Evolutionary conservation across 1,284 basidiomycete genomes (phyloP).

Genomic region (Phylloboletellus chloephorus): DNA sequence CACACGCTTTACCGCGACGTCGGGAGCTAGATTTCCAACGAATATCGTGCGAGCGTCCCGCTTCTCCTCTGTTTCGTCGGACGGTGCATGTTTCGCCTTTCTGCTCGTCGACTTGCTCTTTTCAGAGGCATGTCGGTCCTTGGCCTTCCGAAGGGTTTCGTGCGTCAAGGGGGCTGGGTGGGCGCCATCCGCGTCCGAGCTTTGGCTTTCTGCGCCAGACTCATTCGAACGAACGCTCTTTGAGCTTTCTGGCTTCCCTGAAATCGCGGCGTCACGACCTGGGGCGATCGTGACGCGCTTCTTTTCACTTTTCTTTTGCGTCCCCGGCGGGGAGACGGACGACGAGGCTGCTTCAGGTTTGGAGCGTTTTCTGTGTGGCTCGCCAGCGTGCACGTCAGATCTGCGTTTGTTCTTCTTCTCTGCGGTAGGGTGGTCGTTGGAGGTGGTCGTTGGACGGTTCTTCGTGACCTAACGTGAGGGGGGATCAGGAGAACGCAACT

Average conservation of each 20-base stretch:
- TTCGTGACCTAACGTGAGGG: constrained; percentile 11
- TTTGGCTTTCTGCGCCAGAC: constrained; percentile 17
- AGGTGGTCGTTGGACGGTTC: constrained; percentile 4
- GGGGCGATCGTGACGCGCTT: constrained; percentile 12
- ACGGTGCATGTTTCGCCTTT: constrained; percentile 47
- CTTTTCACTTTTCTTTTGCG: constrained; percentile 21
- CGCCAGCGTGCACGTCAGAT: constrained; percentile 12
- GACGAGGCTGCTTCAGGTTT: constrained; percentile 15
- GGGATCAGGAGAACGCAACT: neutral
- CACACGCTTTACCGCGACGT: constrained; percentile 74
- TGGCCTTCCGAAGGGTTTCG: constrained; percentile 31
- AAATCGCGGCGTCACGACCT: constrained; percentile 29
- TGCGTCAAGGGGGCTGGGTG: constrained; percentile 27
- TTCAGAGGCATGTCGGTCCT: constrained; percentile 15
- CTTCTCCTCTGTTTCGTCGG: constrained; percentile 63
- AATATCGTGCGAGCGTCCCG: constrained; percentile 85
- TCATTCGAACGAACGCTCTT: neutral
- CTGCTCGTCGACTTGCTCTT: constrained; percentile 11
- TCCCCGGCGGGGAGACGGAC: constrained; percentile 9
- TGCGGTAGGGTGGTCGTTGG: neutral
- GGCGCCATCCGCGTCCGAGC: constrained; percentile 12
- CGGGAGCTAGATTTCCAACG: constrained; percentile 84
- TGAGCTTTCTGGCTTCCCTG: constrained; percentile 22
- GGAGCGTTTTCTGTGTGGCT: constrained; percentile 24
- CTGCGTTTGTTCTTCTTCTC: constrained; percentile 22